Conservation (phyloP, 768 basidiomycete genomes). For the Boletus eberwhitei region DNA sequence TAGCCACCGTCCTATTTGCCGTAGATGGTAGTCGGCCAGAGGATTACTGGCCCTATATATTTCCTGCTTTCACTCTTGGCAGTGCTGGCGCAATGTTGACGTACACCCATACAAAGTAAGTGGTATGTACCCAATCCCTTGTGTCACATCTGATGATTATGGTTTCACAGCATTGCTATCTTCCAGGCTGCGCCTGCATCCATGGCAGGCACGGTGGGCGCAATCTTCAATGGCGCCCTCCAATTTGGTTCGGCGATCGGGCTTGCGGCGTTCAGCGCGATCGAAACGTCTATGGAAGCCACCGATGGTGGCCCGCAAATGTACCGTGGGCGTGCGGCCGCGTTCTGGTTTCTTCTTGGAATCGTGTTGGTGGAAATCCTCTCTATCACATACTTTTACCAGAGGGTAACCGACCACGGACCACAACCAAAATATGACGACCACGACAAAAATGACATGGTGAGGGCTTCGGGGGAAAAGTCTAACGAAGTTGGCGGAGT, state of each 20-base stretch:
- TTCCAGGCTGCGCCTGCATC: conserved; percentile 45
- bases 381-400: conserved; percentile 36
- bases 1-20: conserved; percentile 41
- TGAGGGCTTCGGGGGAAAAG: not conserved
- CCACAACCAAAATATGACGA: conserved; percentile 1
- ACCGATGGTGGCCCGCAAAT: conserved; percentile 28
- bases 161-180: conserved; percentile 42
- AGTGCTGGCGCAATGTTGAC: conserved; percentile 43
- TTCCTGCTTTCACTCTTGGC: conserved; percentile 50
- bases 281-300: conserved; percentile 43
- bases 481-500: not conserved
- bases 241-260: conserved; percentile 53
- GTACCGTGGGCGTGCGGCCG: conserved; percentile 42
- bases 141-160: not conserved
- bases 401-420: conserved; percentile 15
- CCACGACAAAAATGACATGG: not conserved
- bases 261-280: conserved; percentile 45
- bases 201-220: conserved; percentile 55
- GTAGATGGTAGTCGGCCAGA: conserved; percentile 38
- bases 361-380: conserved; percentile 33
- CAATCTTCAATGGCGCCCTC: conserved; percentile 52
- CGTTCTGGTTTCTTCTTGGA: conserved; percentile 44
- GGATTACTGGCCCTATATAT: conserved; percentile 45
- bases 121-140: not conserved
- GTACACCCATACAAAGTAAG: conserved; percentile 47